Base-by-base conservation (phyloP, 192 early-diverging fungal genomes). In the Coemansia sp. region DNA sequence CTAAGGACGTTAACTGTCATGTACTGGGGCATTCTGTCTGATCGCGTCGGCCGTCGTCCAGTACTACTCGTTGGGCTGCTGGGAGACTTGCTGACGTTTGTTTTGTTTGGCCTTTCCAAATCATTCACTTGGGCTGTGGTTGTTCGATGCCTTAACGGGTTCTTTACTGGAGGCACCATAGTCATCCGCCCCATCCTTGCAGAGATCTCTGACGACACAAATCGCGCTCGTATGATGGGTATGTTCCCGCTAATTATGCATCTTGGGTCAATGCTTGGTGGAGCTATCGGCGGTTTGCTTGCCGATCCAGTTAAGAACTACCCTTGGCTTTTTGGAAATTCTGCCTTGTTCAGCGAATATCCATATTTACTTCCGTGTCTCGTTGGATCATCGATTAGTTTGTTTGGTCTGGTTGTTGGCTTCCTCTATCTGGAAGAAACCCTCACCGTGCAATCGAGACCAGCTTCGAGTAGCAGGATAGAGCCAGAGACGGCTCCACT, bases 331-430 rank as follows among this genome's bases (percentile, higher is more conserved):
- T 90, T 90, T 69, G 89, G 88, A 0, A n/a, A 85, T 46, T 73
- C 68, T 64, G 35, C 33, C 20, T 85, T 95, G 58, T 86, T 95
- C 26, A 76, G 72, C 33, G 36, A 69, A 2, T 92, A 88, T 61
- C 94, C 94, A 0, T 98, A 94, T 63, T 85, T 93, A 56, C 86
- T 98, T 7, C 95, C 95, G 6, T 95, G 95, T 61, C 64, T 91
- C 24, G 71, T 91, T 26, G n/a, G n/a, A n/a, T n/a, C n/a, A n/a
- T n/a, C n/a, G n/a, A n/a, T n/a, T n/a, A n/a, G n/a, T n/a, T n/a
- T n/a, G n/a, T n/a, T n/a, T n/a, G n/a, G n/a, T n/a, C n/a, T n/a
- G n/a, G n/a, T n/a, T n/a, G n/a, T n/a, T 89, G 92, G 90, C 4
- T 76, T 80, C 34, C 81, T 88, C 64, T 86, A 75, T 57, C 64